These are phyloP conservation scores for Pseudozyma sp. DNA, from an alignment of 1,284 basidiomycete species.

Conservation along the genomic window DNA sequence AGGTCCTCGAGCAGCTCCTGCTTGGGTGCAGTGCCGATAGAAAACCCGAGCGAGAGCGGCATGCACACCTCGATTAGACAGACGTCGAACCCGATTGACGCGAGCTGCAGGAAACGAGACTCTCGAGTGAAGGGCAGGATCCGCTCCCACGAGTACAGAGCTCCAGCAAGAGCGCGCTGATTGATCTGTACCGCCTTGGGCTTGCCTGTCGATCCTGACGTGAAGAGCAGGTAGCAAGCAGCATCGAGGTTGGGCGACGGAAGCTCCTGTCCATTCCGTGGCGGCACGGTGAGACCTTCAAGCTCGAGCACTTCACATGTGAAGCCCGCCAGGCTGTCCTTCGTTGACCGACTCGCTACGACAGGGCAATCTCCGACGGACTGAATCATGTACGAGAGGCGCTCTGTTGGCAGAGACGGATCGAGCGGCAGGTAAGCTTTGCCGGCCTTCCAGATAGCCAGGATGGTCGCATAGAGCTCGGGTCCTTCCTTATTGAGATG, in stretches of 20 bases:
- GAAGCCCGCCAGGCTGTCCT: slow-evolving; percentile 14
- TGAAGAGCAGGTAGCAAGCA: slow-evolving; percentile 64
- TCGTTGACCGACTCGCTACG: slow-evolving; percentile 26
- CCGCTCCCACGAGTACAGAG: slow-evolving; percentile 61
- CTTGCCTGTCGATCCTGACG: slow-evolving; percentile 63
- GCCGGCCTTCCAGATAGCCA: slow-evolving; percentile 64
- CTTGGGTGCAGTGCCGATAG: slow-evolving; percentile 63
- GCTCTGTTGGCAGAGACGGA: slow-evolving; percentile 58
- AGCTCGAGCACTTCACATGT: slow-evolving; percentile 37
- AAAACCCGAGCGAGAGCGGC: slow-evolving; percentile 62
- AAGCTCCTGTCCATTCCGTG: not conserved
- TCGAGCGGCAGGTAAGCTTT: slow-evolving; percentile 65
- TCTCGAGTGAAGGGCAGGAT: slow-evolving; percentile 54
- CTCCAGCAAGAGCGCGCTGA: slow-evolving; percentile 62
- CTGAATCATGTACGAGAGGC: slow-evolving; percentile 62
- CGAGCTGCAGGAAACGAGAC: slow-evolving; percentile 64
- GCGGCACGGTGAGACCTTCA: slow-evolving; percentile 8
- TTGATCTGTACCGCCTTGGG: slow-evolving; percentile 65
- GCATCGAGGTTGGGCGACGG: slow-evolving; percentile 30
- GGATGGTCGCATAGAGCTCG: slow-evolving; percentile 54
- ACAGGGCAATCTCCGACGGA: slow-evolving; percentile 45
- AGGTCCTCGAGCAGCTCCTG: slow-evolving; percentile 62
- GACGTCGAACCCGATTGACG: slow-evolving; percentile 66
- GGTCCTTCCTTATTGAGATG: slow-evolving; percentile 55
- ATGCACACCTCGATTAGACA: slow-evolving; percentile 67